phyloP scores from a whole-genome alignment of 192 early-diverging fungal genomes.

The Linnemannia schmuckeri region DNA sequence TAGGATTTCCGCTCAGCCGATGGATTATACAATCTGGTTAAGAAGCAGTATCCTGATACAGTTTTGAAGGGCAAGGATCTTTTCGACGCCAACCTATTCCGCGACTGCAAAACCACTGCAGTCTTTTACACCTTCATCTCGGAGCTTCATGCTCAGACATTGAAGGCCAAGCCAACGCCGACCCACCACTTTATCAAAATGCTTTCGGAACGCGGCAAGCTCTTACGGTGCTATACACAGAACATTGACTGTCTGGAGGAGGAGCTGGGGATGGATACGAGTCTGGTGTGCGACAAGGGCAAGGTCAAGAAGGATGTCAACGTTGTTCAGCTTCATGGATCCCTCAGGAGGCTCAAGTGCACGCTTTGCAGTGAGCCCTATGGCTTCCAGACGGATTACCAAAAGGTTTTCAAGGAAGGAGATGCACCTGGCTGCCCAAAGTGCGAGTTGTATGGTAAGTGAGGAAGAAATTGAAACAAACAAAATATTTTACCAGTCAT shows the following conservation, averaged over 20 bases:
- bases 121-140: conserved; percentile 89
- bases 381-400: conserved; percentile 71
- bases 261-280: conserved; percentile 73
- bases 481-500: background rate
- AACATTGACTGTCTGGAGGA: conserved; percentile 97
- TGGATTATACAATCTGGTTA: conserved; percentile 90
- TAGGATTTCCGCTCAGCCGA: conserved; percentile 88
- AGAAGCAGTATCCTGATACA: conserved; percentile 76
- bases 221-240: conserved; percentile 95
- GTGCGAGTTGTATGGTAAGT: conserved; percentile 59
- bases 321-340: conserved; percentile 95
- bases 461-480: background rate
- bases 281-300: conserved; percentile 52
- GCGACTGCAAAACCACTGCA: conserved; percentile 70
- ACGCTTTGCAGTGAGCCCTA: conserved; percentile 82
- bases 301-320: conserved; percentile 66
- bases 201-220: conserved; percentile 79
- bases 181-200: conserved; percentile 90
- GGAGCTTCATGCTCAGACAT: conserved; percentile 81
- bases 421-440: conserved; percentile 76
- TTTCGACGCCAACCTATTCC: conserved; percentile 88
- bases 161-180: conserved; percentile 80
- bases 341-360: conserved; percentile 88
- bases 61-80: conserved; percentile 86
- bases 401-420: conserved; percentile 77